Conservation (phyloP, 2,329 filamentous ascomycete genomes). For the Pseudogymnoascus sp. region DNA sequence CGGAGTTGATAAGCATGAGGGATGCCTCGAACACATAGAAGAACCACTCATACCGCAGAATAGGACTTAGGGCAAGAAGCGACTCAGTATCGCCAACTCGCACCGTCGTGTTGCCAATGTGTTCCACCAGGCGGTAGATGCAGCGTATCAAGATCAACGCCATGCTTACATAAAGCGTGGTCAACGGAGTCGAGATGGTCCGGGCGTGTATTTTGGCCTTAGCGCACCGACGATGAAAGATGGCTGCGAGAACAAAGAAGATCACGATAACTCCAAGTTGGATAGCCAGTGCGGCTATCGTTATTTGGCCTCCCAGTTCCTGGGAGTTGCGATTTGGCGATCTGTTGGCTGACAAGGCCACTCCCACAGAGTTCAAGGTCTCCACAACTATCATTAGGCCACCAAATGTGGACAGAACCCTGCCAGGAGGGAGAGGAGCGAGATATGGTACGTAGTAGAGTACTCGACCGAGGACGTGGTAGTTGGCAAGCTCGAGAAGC, state of each 20-base stretch:
- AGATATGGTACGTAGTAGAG: slow-evolving; percentile 52
- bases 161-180: slow-evolving; percentile 41
- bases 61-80: slow-evolving; percentile 30
- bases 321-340: slow-evolving; percentile 30
- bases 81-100: slow-evolving; percentile 31
- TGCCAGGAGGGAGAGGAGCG: slow-evolving; percentile 37
- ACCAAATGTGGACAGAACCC: slow-evolving; percentile 37
- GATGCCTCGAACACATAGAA: slow-evolving; percentile 47
- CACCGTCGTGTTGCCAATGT: slow-evolving; percentile 38
- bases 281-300: slow-evolving; percentile 40
- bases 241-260: slow-evolving; percentile 38
- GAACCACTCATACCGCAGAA: slow-evolving; percentile 45
- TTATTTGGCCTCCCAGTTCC: slow-evolving; percentile 33
- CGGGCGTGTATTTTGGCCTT: slow-evolving; percentile 14
- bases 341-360: slow-evolving; percentile 36
- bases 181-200: slow-evolving; percentile 29
- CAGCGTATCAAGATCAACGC: slow-evolving; percentile 41
- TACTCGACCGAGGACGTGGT: slow-evolving; percentile 48
- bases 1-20: slow-evolving; percentile 41
- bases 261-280: slow-evolving; percentile 42
- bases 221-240: slow-evolving; percentile 38
- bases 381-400: slow-evolving; percentile 38
- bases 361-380: slow-evolving; percentile 36
- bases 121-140: slow-evolving; percentile 47
- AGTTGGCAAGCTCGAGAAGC: slow-evolving; percentile 49